phyloP scores from a whole-genome alignment of 23 red algal species.

The Chondrus crispus region DNA sequence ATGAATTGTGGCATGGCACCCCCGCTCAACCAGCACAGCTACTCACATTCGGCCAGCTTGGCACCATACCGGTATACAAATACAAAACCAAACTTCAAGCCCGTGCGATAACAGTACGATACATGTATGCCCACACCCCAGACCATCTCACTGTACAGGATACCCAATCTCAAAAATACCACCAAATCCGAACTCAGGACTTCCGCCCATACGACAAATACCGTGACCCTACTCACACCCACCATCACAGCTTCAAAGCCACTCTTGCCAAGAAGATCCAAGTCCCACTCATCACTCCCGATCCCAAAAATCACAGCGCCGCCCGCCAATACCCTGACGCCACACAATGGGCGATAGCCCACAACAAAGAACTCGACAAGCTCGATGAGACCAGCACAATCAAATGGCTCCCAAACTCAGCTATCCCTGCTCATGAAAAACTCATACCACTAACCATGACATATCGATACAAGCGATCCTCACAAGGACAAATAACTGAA shows the following conservation, averaged over 20 bases:
- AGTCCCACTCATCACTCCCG: too few species aligned
- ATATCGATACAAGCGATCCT: background rate
- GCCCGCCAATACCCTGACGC: background rate
- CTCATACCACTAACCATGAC: background rate
- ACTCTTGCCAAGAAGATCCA: background rate
- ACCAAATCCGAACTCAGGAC: background rate
- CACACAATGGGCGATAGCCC: background rate
- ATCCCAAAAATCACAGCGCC: background rate
- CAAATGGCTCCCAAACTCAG: background rate
- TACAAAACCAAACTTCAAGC: background rate
- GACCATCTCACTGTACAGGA: background rate
- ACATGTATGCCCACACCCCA: background rate
- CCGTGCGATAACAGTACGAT: background rate
- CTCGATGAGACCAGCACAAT: background rate
- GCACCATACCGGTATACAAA: background rate
- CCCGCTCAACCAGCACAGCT: background rate
- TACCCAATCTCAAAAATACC: background rate
- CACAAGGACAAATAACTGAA: background rate
- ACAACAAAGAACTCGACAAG: background rate
- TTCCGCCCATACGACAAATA: slow-evolving; percentile 19
- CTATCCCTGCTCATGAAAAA: background rate
- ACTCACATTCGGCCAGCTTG: background rate
- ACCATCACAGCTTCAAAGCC: background rate
- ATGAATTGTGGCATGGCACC: background rate
- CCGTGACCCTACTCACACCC: background rate